A percentile compares a stretch with the other conserved stretches of the same genome.
These are phyloP conservation scores for Atkinsonella hypoxylon DNA, from an alignment of 2,329 filamentous ascomycete species.

Conservation along the genomic window DNA sequence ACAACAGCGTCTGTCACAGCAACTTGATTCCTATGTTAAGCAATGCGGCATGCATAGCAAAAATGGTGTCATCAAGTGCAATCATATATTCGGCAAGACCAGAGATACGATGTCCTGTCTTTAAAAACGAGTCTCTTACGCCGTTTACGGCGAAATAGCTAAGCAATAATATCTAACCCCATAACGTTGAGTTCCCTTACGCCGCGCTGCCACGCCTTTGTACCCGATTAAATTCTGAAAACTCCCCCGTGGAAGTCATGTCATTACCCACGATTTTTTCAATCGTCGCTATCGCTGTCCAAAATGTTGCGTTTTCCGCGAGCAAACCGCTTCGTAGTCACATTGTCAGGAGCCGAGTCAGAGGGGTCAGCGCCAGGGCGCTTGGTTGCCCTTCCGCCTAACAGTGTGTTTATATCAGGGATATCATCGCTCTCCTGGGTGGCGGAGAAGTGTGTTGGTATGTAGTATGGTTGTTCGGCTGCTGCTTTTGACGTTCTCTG, in stretches of 20 bases:
- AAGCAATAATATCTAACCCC: background rate
- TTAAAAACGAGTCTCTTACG: background rate
- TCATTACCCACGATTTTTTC: background rate
- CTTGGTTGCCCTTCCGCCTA: conserved; percentile 7
- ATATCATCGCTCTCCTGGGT: conserved; percentile 31
- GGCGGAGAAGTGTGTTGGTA: conserved; percentile 24
- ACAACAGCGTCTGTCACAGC: no score
- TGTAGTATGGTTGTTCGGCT: conserved; percentile 22
- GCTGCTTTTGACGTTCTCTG: conserved; percentile 10
- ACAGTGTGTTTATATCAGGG: conserved; percentile 22
- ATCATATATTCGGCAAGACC: no score
- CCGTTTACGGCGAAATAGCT: background rate
- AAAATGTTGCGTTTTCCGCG: conserved; percentile 18
- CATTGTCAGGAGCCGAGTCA: conserved; percentile 11
- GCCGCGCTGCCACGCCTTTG: background rate
- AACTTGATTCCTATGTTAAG: no score
- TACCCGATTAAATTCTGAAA: no score
- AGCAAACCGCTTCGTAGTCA: conserved; percentile 8
- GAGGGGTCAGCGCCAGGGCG: conserved; percentile 5
- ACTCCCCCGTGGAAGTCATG: background rate
- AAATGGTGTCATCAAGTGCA: no score
- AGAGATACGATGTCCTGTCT: background rate
- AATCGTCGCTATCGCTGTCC: conserved; percentile 20
- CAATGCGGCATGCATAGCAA: no score
- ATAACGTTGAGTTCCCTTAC: background rate